Conservation (phyloP, 768 basidiomycete genomes). For the Gelatoporia subvermispora region DNA sequence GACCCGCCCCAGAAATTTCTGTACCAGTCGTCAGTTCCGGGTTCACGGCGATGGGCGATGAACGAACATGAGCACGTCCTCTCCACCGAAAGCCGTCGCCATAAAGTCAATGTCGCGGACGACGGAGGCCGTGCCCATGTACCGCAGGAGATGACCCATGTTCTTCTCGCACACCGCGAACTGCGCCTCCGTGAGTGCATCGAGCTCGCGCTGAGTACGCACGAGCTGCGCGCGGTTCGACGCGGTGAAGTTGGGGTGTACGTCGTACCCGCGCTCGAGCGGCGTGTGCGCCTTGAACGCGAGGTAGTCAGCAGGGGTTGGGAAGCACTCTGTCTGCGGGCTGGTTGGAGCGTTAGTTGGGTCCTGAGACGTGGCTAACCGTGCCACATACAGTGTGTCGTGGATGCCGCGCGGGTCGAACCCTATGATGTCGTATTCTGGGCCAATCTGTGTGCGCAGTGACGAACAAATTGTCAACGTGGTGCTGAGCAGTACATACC, state of each 20-base stretch:
- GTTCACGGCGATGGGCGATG: not conserved
- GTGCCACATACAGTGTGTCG: constrained; percentile 19
- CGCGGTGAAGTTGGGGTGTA: constrained; percentile 18
- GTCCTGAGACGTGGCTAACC: not conserved
- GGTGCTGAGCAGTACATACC: not conserved
- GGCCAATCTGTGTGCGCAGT: constrained; percentile 11
- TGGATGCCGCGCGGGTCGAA: constrained; percentile 31
- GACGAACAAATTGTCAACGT: no score
- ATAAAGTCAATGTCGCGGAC: constrained; percentile 27
- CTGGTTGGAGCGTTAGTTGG: constrained; percentile 2
- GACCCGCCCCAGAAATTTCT: constrained; percentile 29
- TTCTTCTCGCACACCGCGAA: constrained; percentile 22
- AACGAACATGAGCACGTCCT: constrained; percentile 15
- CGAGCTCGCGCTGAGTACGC: constrained; percentile 15
- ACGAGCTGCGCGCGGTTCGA: constrained; percentile 18
- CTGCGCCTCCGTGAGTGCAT: constrained; percentile 19
- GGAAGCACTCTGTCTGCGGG: constrained; percentile 24
- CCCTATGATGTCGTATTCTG: constrained; percentile 23
- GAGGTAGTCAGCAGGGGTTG: constrained; percentile 15
- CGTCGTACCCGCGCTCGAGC: constrained; percentile 20
- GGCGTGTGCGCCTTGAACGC: constrained; percentile 22
- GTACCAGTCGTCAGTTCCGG: not conserved
- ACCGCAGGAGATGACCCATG: constrained; percentile 21
- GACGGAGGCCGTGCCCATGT: constrained; percentile 27
- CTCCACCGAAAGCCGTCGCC: constrained; percentile 20